Conservation (phyloP, 495 filamentous ascomycete species). For the Aspergillus sclerotiicarbonarius region DNA sequence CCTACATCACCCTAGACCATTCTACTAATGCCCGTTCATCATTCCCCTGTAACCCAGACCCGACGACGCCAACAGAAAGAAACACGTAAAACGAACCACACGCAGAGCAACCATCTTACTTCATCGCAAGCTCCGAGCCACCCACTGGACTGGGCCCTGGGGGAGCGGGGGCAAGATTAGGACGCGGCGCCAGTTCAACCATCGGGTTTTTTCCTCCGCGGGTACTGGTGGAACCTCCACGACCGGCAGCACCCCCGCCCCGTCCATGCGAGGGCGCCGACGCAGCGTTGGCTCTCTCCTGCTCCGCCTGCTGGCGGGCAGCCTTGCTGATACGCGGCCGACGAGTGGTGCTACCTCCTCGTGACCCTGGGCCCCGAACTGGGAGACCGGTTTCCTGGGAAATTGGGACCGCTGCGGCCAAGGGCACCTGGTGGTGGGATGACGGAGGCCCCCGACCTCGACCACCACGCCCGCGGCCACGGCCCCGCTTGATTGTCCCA, state of each 20-base stretch:
- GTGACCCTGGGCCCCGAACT: constrained; percentile 70
- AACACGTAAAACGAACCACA: neutral
- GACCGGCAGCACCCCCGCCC: constrained; percentile 27
- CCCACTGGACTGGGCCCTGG: constrained; percentile 27
- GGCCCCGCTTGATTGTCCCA: constrained; percentile 73
- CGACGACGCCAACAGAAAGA: neutral
- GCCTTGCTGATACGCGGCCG: constrained; percentile 82
- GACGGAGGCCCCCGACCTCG: constrained; percentile 44
- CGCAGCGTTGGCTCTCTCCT: constrained; percentile 58
- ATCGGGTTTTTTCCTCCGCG: constrained; percentile 33
- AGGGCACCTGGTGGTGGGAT: constrained; percentile 37
- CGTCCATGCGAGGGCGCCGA: constrained; percentile 29
- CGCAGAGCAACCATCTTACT: constrained; percentile 13
- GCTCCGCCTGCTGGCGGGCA: constrained; percentile 59
- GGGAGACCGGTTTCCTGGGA: constrained; percentile 48
- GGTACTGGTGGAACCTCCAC: constrained; percentile 32
- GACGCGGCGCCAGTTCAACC: constrained; percentile 31
- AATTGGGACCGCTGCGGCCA: constrained; percentile 40
- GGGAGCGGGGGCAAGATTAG: constrained; percentile 26
- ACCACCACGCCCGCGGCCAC: constrained; percentile 65
- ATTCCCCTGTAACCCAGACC: neutral
- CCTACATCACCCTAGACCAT: neutral
- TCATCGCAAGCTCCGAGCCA: constrained; percentile 32
- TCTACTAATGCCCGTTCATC: neutral
- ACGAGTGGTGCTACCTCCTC: constrained; percentile 71